Evolutionary conservation across 352 stramenopile genomes (phyloP).

Genomic region (Plasmopara viticola): DNA sequence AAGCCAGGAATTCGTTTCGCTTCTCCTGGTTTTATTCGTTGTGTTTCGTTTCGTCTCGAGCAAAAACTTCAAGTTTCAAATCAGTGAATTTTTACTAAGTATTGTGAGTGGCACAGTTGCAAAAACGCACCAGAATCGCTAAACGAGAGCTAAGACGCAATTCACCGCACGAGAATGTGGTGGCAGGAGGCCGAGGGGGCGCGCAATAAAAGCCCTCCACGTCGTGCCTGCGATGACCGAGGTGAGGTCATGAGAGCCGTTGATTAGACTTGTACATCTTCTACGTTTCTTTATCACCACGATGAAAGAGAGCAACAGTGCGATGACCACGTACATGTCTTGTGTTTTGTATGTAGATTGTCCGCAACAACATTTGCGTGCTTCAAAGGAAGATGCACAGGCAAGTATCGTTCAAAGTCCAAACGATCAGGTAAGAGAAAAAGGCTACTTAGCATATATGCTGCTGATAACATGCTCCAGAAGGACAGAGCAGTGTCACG

Average conservation of each 20-base stretch:
- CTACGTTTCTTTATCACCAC: background rate
- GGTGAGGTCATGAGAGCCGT: slow-evolving; percentile 11
- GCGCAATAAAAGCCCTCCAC: background rate
- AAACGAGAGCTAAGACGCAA: background rate
- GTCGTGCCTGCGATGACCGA: slow-evolving; percentile 1
- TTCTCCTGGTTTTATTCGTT: slow-evolving; percentile 6
- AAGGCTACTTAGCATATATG: slow-evolving; percentile 8
- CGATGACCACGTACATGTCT: slow-evolving; percentile 12
- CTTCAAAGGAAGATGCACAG: background rate
- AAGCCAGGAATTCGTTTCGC: no score
- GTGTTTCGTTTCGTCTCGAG: slow-evolving; percentile 5
- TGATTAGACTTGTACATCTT: background rate
- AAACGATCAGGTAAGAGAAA: slow-evolving; percentile 6
- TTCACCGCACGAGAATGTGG: slow-evolving; percentile 11
- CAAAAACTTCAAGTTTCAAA: background rate
- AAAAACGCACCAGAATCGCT: slow-evolving; percentile 9
- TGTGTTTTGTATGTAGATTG: slow-evolving; percentile 5
- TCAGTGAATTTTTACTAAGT: background rate
- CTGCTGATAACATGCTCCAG: background rate
- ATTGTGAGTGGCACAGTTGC: slow-evolving; percentile 3
- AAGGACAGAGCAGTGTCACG: slow-evolving; percentile 1
- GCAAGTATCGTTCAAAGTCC: background rate
- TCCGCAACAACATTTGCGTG: slow-evolving; percentile 1
- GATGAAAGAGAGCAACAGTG: no score
- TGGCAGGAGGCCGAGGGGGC: background rate